These are phyloP conservation scores for Ogataea siamensis DNA, from an alignment of 805 yeast genomes.

Conservation along the genomic window DNA sequence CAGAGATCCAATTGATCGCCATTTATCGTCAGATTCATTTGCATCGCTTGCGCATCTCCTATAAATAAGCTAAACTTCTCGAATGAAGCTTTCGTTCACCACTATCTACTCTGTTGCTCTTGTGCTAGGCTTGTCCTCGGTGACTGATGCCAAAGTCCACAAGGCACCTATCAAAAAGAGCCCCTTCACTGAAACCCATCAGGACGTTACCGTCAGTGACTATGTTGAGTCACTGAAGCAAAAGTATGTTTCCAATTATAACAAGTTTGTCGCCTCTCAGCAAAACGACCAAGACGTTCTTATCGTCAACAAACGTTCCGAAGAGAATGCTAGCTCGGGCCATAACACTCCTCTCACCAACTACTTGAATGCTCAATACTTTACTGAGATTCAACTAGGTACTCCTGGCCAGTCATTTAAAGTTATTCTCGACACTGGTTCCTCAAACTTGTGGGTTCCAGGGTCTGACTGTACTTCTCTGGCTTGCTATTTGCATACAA, in stretches of 20 bases:
- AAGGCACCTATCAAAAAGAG: conserved; percentile 47
- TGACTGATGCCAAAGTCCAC: conserved; percentile 43
- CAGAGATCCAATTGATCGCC: neutral
- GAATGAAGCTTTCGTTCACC: conserved; percentile 34
- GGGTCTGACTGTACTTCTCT: conserved; percentile 83
- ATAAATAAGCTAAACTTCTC: neutral
- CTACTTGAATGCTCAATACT: conserved; percentile 95
- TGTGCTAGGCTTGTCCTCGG: conserved; percentile 32
- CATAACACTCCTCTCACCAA: conserved; percentile 86
- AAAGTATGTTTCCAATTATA: conserved; percentile 45
- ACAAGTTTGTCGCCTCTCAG: conserved; percentile 19
- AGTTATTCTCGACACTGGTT: conserved; percentile 94
- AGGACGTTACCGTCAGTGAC: conserved; percentile 43
- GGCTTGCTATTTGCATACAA: conserved; percentile 92
- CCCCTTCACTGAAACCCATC: conserved; percentile 46
- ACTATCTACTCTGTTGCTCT: conserved; percentile 45
- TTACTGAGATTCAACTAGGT: conserved; percentile 85
- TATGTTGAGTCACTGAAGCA: conserved; percentile 48
- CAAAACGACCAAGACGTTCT: conserved; percentile 29
- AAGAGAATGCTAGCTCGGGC: conserved; percentile 33
- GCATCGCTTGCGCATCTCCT: neutral
- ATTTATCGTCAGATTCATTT: neutral
- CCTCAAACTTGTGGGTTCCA: conserved; percentile 97
- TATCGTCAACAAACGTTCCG: conserved; percentile 34
- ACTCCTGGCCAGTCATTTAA: conserved; percentile 93